phyloP scores from a whole-genome alignment of 2,329 filamentous ascomycete genomes.

The Epichloe elymi region DNA sequence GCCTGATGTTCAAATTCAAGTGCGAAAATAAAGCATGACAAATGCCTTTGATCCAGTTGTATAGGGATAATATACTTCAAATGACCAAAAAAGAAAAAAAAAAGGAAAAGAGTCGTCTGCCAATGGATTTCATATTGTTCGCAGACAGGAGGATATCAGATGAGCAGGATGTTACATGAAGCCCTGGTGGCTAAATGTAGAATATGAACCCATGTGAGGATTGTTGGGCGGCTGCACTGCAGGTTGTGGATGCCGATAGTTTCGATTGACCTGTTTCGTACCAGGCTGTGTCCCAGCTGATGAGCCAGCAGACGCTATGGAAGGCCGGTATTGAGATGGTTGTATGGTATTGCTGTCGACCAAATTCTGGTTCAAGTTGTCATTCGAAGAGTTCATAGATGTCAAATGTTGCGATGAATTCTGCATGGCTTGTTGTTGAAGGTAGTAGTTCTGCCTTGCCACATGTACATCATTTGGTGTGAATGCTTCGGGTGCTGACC shows the following conservation, averaged over 20 bases:
- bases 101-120: neutral
- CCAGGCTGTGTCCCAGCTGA: neutral
- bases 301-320: neutral
- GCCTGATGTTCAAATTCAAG: neutral
- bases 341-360: neutral
- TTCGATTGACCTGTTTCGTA: neutral
- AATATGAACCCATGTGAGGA: neutral
- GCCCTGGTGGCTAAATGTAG: neutral
- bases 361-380: neutral
- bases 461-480: neutral
- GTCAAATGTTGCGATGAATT: neutral
- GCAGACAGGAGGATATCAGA: neutral
- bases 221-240: neutral
- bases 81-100: too few relatives aligned
- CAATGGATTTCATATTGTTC: neutral
- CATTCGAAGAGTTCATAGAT: neutral
- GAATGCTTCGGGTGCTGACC: neutral
- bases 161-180: conserved; percentile 1
- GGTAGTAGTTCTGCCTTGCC: conserved; percentile 1
- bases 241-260: neutral
- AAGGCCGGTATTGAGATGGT: neutral
- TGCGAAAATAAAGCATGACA: neutral
- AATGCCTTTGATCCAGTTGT: neutral
- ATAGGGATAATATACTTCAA: neutral
- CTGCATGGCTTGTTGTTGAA: conserved; percentile 1